Conservation (phyloP, 2,329 filamentous ascomycete genomes). For the Colletotrichum caudatum region DNA sequence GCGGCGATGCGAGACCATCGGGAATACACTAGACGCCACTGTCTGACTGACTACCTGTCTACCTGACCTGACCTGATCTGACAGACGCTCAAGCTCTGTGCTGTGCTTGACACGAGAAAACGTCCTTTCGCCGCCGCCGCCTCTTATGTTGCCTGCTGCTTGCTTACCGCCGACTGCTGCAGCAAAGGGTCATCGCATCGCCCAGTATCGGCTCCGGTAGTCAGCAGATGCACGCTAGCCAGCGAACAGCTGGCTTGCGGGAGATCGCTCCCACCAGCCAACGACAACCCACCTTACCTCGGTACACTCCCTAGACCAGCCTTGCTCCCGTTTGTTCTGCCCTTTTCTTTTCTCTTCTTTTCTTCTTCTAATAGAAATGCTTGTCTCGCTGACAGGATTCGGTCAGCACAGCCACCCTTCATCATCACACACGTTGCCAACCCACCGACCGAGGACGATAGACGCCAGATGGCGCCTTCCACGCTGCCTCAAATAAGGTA, state of each 20-base stretch:
- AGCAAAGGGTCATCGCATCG: conserved; percentile 24
- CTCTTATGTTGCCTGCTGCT: neutral
- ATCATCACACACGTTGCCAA: conserved; percentile 29
- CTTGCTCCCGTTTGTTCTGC: neutral
- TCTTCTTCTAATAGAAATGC: neutral
- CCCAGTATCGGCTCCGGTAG: neutral
- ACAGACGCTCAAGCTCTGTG: conserved; percentile 15
- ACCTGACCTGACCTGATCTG: neutral
- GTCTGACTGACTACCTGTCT: neutral
- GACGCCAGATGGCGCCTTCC: conserved; percentile 28
- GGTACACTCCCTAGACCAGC: neutral
- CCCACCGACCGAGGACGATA: conserved; percentile 25
- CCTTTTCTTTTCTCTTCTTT: neutral
- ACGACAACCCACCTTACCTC: neutral
- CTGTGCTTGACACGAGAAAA: conserved; percentile 3
- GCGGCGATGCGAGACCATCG: conserved; percentile 28
- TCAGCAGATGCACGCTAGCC: conserved; percentile 30
- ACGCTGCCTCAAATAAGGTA: conserved; percentile 37
- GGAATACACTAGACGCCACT: conserved; percentile 20
- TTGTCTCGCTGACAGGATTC: conserved; percentile 31
- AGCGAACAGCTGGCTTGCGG: conserved; percentile 31
- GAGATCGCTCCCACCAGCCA: conserved; percentile 14
- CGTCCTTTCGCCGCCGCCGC: conserved; percentile 5
- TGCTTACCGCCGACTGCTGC: conserved; percentile 8
- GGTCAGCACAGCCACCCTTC: conserved; percentile 31